phyloP scores from a whole-genome alignment of 78 protist genomes.

The Capsaspora owczarzaki region DNA sequence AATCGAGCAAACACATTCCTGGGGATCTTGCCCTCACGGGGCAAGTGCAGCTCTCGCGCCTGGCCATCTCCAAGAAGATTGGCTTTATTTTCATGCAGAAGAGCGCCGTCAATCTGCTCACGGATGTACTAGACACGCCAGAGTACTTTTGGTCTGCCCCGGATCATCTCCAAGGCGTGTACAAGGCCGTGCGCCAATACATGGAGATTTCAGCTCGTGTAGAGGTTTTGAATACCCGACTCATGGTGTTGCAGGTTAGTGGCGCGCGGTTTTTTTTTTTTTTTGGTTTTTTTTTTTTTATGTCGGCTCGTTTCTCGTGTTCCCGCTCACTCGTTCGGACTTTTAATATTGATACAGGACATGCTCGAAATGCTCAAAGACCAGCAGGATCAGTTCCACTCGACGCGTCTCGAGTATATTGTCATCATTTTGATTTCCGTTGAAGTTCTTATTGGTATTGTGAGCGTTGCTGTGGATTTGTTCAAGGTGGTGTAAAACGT shows the following conservation, averaged over 20 bases:
- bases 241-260: neutral
- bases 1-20: too few relatives aligned
- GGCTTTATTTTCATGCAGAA: neutral
- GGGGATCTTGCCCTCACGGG: neutral
- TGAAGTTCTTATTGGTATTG: neutral
- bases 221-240: neutral
- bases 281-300: neutral
- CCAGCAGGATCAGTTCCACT: conserved; percentile 2
- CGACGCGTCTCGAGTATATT: neutral
- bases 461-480: neutral
- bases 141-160: neutral
- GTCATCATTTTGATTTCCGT: neutral
- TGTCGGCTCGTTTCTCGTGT: neutral
- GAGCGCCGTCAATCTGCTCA: neutral
- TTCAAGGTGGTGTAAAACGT: neutral
- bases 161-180: neutral
- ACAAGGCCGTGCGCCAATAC: neutral
- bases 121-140: neutral
- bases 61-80: neutral
- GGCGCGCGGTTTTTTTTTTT: neutral
- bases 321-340: neutral
- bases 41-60: neutral
- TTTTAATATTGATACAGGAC: neutral
- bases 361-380: neutral
- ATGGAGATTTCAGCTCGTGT: neutral